Evolutionary conservation across 805 yeast genomes (phyloP).

Genomic region (Wickerhamiella parazyma): DNA sequence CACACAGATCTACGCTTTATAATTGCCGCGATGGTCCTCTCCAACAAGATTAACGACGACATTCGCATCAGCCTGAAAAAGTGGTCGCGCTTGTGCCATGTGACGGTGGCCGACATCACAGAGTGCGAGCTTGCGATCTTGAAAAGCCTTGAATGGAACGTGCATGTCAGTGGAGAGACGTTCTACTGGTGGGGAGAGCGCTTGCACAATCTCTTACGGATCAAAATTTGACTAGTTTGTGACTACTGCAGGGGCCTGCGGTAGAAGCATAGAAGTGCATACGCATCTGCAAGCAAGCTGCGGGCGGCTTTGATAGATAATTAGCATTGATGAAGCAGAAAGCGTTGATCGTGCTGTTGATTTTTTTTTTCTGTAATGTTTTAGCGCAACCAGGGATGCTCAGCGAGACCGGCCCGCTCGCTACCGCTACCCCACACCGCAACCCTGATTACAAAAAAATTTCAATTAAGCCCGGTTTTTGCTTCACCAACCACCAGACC

Average conservation of each 20-base stretch:
- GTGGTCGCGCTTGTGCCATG: constrained; percentile 3
- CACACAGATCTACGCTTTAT: background rate
- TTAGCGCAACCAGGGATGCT: no score
- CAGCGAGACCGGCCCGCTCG: no score
- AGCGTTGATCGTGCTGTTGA: no score
- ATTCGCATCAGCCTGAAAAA: constrained; percentile 1
- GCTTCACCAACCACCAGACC: background rate
- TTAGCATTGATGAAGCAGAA: no score
- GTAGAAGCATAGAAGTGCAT: background rate
- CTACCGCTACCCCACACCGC: constrained; percentile 4
- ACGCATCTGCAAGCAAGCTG: background rate
- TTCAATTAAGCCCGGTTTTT: background rate
- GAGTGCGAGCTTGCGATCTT: constrained; percentile 1
- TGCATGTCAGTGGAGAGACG: background rate
- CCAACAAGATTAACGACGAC: constrained; percentile 7
- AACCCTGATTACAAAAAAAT: constrained; percentile 6
- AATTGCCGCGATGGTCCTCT: background rate
- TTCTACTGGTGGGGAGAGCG: constrained; percentile 5
- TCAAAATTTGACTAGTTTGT: background rate
- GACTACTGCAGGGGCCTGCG: background rate
- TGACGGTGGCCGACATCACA: background rate
- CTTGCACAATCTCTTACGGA: background rate
- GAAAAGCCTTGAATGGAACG: background rate
- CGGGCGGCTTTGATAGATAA: background rate
- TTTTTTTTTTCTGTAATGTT: no score